Base-by-base conservation (phyloP, 2,329 filamentous ascomycete species). In the Aspergillus chevalieri region DNA sequence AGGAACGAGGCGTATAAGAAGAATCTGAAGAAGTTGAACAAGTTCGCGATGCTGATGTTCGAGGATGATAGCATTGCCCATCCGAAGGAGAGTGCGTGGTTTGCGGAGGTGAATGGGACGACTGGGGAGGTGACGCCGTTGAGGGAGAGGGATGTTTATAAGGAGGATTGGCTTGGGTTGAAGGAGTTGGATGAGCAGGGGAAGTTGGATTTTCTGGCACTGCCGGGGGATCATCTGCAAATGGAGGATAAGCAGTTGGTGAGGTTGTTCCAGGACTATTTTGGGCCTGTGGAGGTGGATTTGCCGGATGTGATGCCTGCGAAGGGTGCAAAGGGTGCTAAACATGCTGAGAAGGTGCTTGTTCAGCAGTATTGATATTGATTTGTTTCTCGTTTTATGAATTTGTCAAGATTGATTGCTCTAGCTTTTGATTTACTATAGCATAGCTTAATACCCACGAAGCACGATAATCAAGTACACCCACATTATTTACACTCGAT, bases 131-230 rank as follows among this genome's bases (percentile, higher is more conserved):
- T 83, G 19, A 87, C 82, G 43, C 78, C 78, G 14, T 70, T 98
- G 65, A 78, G 80, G 56, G 80, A 90, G 47, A 78, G 88, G 50
- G 68, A 70, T 24, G 75, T 97, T 2, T 98, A 96, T 69, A 81
- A 80, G 58, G 86, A 97, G 71, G 92, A 98, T 73, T 98, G 93
- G 93, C 74, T 98, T 24, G 93, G 93, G 0, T 74, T 98, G 66
- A 87, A 81, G 67, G 72, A 74, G 60, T 73, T 98, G 62, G 91
- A 96, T 71, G 74, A 85, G 66, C 86, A 86, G 73, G 88, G 86
- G 2, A 87, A 81, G 1, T 72, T 98, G 59, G 79, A 84, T 49
- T 95, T 96, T 70, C 77, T 83, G 66, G 83, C 77, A 2, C 79
- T 83, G 0, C 77, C 83, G 4, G 93, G 92, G 0, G 80, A 81